phyloP scores from a whole-genome alignment of 352 stramenopile genomes.

The Pythium volutum region DNA sequence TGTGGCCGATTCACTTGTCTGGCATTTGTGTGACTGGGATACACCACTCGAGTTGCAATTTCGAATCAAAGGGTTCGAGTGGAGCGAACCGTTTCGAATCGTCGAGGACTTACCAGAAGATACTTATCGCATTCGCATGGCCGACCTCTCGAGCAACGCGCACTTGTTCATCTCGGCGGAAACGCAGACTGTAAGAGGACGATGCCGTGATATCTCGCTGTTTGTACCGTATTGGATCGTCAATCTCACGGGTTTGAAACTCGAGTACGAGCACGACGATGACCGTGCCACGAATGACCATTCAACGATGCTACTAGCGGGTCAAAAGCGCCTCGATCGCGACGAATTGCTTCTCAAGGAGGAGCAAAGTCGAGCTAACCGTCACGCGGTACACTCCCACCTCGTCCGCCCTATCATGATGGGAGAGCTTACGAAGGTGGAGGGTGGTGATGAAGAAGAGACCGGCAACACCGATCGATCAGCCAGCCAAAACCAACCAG shows the following conservation, averaged over 20 bases:
- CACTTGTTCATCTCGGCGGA: slow-evolving; percentile 72
- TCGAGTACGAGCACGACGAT: slow-evolving; percentile 84
- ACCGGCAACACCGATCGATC: background rate
- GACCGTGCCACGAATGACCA: slow-evolving; percentile 70
- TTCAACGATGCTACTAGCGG: slow-evolving; percentile 62
- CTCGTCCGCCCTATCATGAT: slow-evolving; percentile 35
- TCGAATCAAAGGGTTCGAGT: slow-evolving; percentile 84
- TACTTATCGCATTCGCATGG: slow-evolving; percentile 63
- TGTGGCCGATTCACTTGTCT: slow-evolving; percentile 74
- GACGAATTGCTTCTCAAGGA: slow-evolving; percentile 78
- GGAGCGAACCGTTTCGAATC: slow-evolving; percentile 70
- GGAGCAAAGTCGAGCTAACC: slow-evolving; percentile 35
- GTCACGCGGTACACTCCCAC: slow-evolving; percentile 54
- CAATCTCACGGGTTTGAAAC: slow-evolving; percentile 77
- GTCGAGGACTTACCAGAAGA: slow-evolving; percentile 47
- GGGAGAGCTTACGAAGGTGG: background rate
- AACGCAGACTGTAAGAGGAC: slow-evolving; percentile 44
- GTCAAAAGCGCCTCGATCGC: slow-evolving; percentile 73
- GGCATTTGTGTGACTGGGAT: slow-evolving; percentile 79
- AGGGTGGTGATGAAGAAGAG: background rate
- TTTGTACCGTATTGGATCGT: slow-evolving; percentile 89
- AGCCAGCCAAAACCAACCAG: slow-evolving; percentile 4
- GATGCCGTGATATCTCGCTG: slow-evolving; percentile 71
- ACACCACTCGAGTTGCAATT: slow-evolving; percentile 74
- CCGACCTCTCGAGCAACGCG: slow-evolving; percentile 72